A percentile compares a stretch with the other conserved stretches of the same genome.
phyloP scores from a whole-genome alignment of 2,329 filamentous ascomycete genomes.

The Nothophaeocryptopus gaeumannii region DNA sequence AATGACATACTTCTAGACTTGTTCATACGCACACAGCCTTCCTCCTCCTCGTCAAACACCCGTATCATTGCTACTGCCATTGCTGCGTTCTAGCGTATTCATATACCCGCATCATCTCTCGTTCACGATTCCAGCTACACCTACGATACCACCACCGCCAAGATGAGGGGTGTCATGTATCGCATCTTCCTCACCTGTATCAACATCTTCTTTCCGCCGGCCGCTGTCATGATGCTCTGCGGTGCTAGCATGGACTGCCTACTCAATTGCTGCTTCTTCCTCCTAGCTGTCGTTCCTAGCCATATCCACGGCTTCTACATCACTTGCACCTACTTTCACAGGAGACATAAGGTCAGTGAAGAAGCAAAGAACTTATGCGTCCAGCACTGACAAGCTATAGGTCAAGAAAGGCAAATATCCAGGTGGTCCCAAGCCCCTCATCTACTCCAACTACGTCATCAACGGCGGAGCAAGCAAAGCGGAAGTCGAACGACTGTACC shows the following conservation, averaged over 20 bases:
- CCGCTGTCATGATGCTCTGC: conserved; percentile 38
- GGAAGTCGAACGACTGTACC: conserved; percentile 33
- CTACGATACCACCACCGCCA: not conserved
- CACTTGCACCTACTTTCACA: conserved; percentile 40
- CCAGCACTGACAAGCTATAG: conserved; percentile 21
- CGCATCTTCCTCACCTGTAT: conserved; percentile 36
- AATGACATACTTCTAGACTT: no score
- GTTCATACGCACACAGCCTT: no score
- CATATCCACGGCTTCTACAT: conserved; percentile 45
- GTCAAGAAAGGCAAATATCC: conserved; percentile 40
- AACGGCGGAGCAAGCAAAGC: conserved; percentile 38
- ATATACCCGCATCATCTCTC: no score
- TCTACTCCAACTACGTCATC: conserved; percentile 37
- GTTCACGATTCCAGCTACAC: no score
- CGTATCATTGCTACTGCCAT: no score
- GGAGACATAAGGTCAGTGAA: conserved; percentile 36
- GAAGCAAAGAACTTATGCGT: no score
- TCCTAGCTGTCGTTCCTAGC: conserved; percentile 41
- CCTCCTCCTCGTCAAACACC: no score
- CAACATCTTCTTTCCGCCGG: conserved; percentile 43
- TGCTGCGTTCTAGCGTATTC: no score
- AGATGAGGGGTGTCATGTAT: conserved; percentile 24
- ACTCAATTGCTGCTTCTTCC: conserved; percentile 40
- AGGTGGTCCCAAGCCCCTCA: conserved; percentile 35
- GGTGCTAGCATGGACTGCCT: conserved; percentile 37